Evolutionary conservation across 2,329 filamentous ascomycete genomes (phyloP).

Genomic region (Alternaria dauci): DNA sequence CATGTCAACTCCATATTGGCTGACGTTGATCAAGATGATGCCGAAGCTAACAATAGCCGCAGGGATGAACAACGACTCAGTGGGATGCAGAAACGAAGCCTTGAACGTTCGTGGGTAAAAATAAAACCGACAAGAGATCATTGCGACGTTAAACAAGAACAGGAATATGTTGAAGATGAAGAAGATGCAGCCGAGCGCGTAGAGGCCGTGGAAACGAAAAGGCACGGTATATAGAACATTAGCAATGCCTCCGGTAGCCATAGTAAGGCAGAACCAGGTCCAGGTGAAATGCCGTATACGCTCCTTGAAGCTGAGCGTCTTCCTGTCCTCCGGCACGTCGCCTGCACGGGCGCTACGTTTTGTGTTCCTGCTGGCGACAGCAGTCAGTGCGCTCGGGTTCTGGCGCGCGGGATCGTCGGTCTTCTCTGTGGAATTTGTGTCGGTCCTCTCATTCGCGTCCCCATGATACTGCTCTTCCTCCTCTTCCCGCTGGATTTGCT

Average conservation of each 20-base stretch:
- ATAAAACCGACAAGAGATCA: slow-evolving; percentile 74
- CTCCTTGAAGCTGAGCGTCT: slow-evolving; percentile 55
- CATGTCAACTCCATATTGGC: slow-evolving; percentile 72
- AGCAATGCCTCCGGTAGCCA: slow-evolving; percentile 68
- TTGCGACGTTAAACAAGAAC: slow-evolving; percentile 73
- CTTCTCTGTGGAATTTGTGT: slow-evolving; percentile 7
- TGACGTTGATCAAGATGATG: slow-evolving; percentile 70
- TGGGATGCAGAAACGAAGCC: slow-evolving; percentile 76
- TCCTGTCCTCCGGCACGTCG: slow-evolving; percentile 11
- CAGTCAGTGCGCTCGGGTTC: not conserved
- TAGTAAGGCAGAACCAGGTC: slow-evolving; percentile 80
- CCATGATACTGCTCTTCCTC: slow-evolving; percentile 8
- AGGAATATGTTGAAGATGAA: slow-evolving; percentile 62
- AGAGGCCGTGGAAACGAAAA: slow-evolving; percentile 56
- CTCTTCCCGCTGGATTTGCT: slow-evolving; percentile 8
- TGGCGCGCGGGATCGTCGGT: slow-evolving; percentile 1
- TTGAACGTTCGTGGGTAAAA: slow-evolving; percentile 74
- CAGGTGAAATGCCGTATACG: slow-evolving; percentile 72
- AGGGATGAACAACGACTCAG: slow-evolving; percentile 80
- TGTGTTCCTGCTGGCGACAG: slow-evolving; percentile 8
- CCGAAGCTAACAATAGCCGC: slow-evolving; percentile 73
- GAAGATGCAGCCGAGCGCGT: slow-evolving; percentile 58
- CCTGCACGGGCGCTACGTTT: not conserved
- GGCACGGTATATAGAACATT: slow-evolving; percentile 64
- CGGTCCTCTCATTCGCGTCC: not conserved